Conservation (phyloP, 768 basidiomycete genomes). For the Galerina marginata region DNA sequence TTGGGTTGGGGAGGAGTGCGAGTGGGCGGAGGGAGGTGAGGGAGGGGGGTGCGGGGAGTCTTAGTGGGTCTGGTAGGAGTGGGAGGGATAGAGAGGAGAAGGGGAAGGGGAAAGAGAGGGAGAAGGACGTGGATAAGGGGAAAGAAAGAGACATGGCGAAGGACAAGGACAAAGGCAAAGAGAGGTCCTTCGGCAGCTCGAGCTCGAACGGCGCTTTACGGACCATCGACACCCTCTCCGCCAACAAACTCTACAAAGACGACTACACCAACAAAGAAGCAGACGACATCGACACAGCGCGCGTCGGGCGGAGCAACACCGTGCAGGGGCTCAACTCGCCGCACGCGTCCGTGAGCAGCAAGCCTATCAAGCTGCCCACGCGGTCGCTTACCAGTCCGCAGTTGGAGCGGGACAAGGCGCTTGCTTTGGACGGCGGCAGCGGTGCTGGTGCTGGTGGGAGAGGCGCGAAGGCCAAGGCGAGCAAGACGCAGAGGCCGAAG, state of each 20-base stretch:
- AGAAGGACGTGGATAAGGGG: not conserved
- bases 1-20: conserved; percentile 27
- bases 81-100: conserved; percentile 21
- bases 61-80: conserved; percentile 26
- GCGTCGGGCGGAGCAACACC: conserved; percentile 51
- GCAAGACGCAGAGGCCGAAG: conserved; percentile 43
- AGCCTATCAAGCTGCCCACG: conserved; percentile 58
- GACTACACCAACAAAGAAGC: not conserved
- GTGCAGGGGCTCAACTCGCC: conserved; percentile 43
- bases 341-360: conserved; percentile 33
- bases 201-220: no score
- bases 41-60: conserved; percentile 10
- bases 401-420: conserved; percentile 26
- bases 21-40: conserved; percentile 34
- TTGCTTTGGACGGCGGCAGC: conserved; percentile 13
- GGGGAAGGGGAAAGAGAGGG: not conserved
- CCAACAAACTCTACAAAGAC: not conserved
- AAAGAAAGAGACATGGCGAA: no score
- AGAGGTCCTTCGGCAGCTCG: no score
- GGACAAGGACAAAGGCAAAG: not conserved
- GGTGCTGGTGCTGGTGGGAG: conserved; percentile 8
- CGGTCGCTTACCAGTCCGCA: conserved; percentile 52
- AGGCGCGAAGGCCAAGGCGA: conserved; percentile 24
- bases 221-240: not conserved
- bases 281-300: conserved; percentile 14